These are phyloP conservation scores for Asterionellopsis glacialis DNA, from an alignment of 108 stramenopile genomes.

Conservation along the genomic window DNA sequence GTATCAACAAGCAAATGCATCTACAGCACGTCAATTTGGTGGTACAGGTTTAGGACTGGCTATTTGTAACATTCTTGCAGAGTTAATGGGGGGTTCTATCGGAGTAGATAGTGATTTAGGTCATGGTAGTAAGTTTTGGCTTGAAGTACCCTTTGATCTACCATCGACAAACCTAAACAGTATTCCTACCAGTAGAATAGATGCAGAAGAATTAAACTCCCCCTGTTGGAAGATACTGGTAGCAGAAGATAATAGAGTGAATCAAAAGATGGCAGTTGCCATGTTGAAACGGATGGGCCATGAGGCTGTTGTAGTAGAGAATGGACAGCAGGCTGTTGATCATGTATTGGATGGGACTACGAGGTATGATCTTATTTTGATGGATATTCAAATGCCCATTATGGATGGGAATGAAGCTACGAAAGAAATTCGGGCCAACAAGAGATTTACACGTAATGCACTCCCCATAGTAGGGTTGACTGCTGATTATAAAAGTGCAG, in stretches of 20 bases:
- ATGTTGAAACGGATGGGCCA: constrained; percentile 39
- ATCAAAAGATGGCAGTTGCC: constrained; percentile 30
- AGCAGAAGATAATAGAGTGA: constrained; percentile 52
- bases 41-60: constrained; percentile 53
- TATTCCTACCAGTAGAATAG: no score
- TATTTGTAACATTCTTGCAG: constrained; percentile 32
- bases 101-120: constrained; percentile 30
- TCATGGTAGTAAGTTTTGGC: constrained; percentile 30
- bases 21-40: constrained; percentile 39
- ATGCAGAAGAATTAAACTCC: neutral
- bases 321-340: constrained; percentile 32
- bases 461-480: constrained; percentile 45
- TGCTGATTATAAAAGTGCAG: constrained; percentile 19
- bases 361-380: constrained; percentile 42
- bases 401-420: constrained; percentile 68
- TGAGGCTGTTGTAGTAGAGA: constrained; percentile 15
- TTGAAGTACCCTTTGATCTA: constrained; percentile 23
- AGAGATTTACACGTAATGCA: constrained; percentile 8
- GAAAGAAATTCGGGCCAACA: constrained; percentile 26
- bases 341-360: neutral
- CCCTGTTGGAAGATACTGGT: constrained; percentile 26
- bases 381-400: constrained; percentile 72
- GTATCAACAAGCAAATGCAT: constrained; percentile 32
- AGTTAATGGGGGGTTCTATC: constrained; percentile 39
- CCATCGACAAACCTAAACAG: no score